Evolutionary conservation across 73 alveolate genomes (phyloP), one percentile per base, ranked within the genome.

Genomic region (Paraurostyla sp.): DNA sequence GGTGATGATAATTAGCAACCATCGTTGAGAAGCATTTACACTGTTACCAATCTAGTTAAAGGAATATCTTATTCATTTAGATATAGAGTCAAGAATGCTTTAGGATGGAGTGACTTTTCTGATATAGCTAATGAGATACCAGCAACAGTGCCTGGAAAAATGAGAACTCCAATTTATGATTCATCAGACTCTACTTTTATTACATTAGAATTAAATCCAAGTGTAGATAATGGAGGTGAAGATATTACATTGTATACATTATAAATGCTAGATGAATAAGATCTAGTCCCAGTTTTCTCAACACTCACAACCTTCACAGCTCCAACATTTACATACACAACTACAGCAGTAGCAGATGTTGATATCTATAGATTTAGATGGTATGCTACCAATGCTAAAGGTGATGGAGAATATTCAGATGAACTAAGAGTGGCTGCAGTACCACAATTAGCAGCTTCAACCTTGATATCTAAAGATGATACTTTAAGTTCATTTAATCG

Each of bases 281-380:
- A 49, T n/a, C 23, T n/a, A 29, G 38, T 91, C 15, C 48, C 73
- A 36, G 60, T 76, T 51, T 29, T 32, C 13, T 18, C 71, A 6
- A 1, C 52, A 16, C 33, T 23, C 23, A 45, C n/a, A 45, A 25
- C 30, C 6, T 50, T 73, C 56, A 73, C 83, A 16, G 85, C 30
- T 0, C 40, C 85, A 3, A 40, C 58, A 20, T 83, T 52, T 59
- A 60, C 91, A 29, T 0, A n/a, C 27, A 83, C 91, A 0, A 42
- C 49, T 36, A 46, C 82, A 49, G 22, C 59, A 0, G 48, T 68
- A 22, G 91, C 15, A 15, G 80, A 91, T 41, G 84, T 87, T 3
- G 63, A 51, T 36, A 71, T 58, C 48, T 90, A 90, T 71, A 25
- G 71, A 51, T 90, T 90, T 69, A 82, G 91, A 90, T 80, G 80